Base-by-base conservation (phyloP, 441 rosid genomes). In the Sinapis alba region DNA sequence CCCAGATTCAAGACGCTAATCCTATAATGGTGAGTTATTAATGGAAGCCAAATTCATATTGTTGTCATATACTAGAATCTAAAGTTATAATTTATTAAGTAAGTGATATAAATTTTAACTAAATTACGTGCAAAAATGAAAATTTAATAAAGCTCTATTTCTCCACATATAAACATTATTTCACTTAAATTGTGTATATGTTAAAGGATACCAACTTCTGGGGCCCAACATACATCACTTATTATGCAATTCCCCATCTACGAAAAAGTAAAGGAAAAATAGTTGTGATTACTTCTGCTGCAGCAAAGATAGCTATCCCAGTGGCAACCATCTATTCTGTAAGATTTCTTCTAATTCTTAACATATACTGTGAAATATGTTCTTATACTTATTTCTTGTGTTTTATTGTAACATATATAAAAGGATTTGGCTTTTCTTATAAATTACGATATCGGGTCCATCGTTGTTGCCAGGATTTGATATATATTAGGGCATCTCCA, bases 231-330 rank as follows among this genome's bases (percentile, higher is more conserved):
- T 69, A 72, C 9, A 62, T 60, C 18, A 79, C 86, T 7, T 77
- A 76, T 50, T 80, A 77, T 32, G 87, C 86, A 56, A 62, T 84
- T 68, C 83, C 86, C 64, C 82, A 82, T 75, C 75, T 84, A 2
- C 82, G 82, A 45, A 80, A 74, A 28, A 80, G 80, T 63, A 84
- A 43, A 65, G 87, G 89, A 63, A 80, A 79, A 76, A 82, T 86
- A 38, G 27, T 82, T 11, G 87, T 70, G 58, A 69, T 75, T 43
- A 23, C 80, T 41, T 86, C 89, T 0, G 38, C 13, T 34, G 11
- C 59, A 69, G 70, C 75, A 54, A 54, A 28, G 23, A 11, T 77
- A 61, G 76, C 61, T 79, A 80, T 84, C 0, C 75, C 62, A 69
- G 65, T 63, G 4, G 38, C 65, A 69, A 69, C 51, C 50, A 7